Evolutionary conservation across 2,329 filamentous ascomycete species (phyloP).

Genomic region (Ascochyta rabiei): DNA sequence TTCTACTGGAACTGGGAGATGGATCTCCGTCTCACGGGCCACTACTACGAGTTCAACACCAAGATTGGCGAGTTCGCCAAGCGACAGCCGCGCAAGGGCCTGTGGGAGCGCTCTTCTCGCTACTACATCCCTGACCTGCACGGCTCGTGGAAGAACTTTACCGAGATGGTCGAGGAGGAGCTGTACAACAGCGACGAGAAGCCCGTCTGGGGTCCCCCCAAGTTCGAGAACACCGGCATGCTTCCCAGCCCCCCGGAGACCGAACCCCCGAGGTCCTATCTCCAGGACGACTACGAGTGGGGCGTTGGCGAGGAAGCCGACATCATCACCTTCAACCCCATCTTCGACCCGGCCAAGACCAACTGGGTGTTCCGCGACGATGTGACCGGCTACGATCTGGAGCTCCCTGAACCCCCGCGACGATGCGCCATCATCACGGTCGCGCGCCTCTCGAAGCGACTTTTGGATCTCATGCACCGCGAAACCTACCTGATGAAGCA

Average conservation of each 20-base stretch:
- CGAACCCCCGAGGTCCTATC: constrained; percentile 63
- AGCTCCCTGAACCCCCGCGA: constrained; percentile 65
- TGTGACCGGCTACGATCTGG: constrained; percentile 68
- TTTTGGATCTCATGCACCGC: constrained; percentile 77
- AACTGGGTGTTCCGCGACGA: constrained; percentile 75
- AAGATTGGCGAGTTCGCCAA: constrained; percentile 68
- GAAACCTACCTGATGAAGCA: constrained; percentile 77
- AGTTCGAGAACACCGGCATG: constrained; percentile 56
- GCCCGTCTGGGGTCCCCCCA: constrained; percentile 69
- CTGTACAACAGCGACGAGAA: constrained; percentile 54
- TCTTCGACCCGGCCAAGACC: constrained; percentile 75
- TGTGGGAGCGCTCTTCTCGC: constrained; percentile 76
- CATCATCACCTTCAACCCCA: constrained; percentile 75
- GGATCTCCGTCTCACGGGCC: constrained; percentile 79
- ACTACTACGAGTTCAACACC: constrained; percentile 81
- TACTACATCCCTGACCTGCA: constrained; percentile 75
- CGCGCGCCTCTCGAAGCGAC: constrained; percentile 71
- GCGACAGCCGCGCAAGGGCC: constrained; percentile 71
- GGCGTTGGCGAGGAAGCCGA: constrained; percentile 78
- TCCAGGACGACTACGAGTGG: constrained; percentile 73
- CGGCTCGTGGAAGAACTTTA: constrained; percentile 72
- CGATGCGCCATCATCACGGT: constrained; percentile 81
- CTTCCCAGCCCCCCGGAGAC: constrained; percentile 67
- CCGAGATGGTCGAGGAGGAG: constrained; percentile 66
- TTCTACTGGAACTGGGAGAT: constrained; percentile 87